Conservation (phyloP, 257 asterid genomes). For the Nyctanthes arbortristis region DNA sequence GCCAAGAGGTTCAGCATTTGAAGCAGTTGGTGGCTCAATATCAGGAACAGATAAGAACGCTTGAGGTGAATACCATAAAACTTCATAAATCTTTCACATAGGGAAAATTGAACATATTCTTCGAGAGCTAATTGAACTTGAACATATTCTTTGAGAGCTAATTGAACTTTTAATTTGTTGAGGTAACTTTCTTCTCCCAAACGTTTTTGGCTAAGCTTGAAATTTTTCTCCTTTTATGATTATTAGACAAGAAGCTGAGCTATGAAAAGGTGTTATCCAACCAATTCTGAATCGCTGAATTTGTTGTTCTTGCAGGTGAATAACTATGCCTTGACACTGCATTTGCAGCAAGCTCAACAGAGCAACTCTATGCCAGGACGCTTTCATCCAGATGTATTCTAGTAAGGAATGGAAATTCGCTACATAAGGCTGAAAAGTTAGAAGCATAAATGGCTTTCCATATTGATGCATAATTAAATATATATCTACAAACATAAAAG, state of each 20-base stretch:
- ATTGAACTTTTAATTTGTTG: no score
- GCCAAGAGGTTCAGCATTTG: slow-evolving; percentile 65
- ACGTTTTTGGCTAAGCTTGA: no score
- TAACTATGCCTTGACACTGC: slow-evolving; percentile 71
- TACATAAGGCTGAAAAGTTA: background rate
- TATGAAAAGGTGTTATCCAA: background rate
- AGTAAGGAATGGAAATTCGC: background rate
- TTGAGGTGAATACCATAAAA: slow-evolving; percentile 51
- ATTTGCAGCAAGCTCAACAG: slow-evolving; percentile 64
- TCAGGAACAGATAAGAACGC: slow-evolving; percentile 71
- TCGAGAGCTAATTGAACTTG: no score
- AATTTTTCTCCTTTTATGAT: no score
- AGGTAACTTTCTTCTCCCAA: no score
- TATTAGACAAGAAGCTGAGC: no score
- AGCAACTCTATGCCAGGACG: slow-evolving; percentile 56
- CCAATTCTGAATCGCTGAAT: slow-evolving; percentile 2
- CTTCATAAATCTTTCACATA: background rate
- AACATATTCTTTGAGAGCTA: no score
- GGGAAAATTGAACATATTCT: no score
- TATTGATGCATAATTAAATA: no score
- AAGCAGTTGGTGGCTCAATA: slow-evolving; percentile 67
- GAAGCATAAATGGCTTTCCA: background rate
- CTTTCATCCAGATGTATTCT: slow-evolving; percentile 69
- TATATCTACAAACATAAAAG: no score
- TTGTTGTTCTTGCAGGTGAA: slow-evolving; percentile 49